Evolutionary conservation across 2,329 filamentous ascomycete species (phyloP).

Genomic region (Epicoccum nigrum): DNA sequence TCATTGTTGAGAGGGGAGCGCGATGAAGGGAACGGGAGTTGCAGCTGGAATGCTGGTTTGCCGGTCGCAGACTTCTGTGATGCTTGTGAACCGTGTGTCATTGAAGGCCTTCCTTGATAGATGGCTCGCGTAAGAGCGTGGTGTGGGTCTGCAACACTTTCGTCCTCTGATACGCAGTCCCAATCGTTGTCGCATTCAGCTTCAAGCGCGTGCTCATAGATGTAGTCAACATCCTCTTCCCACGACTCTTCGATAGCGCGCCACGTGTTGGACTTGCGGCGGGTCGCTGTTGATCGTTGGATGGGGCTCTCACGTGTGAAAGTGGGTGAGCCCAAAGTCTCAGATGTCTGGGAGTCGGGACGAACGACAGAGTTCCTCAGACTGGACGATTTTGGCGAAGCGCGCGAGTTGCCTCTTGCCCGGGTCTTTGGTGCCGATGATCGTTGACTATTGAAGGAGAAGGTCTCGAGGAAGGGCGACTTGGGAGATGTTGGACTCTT

Average conservation of each 20-base stretch:
- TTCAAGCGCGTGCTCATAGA: constrained; percentile 66
- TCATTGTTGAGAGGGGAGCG: constrained; percentile 35
- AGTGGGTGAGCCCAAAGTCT: constrained; percentile 53
- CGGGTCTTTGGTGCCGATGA: constrained; percentile 28
- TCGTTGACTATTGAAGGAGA: constrained; percentile 34
- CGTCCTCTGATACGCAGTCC: constrained; percentile 48
- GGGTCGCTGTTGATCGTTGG: constrained; percentile 26
- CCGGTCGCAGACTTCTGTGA: not conserved
- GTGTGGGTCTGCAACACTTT: constrained; percentile 45
- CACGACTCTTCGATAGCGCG: constrained; percentile 55
- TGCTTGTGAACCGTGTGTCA: not conserved
- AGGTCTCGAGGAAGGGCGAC: constrained; percentile 37
- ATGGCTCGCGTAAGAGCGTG: constrained; percentile 9
- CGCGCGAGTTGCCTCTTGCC: constrained; percentile 30
- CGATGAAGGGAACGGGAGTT: constrained; percentile 36
- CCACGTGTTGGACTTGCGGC: constrained; percentile 44
- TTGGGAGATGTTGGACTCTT: constrained; percentile 33
- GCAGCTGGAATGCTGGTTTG: constrained; percentile 12
- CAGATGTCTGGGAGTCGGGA: constrained; percentile 51
- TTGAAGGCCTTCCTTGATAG: constrained; percentile 5
- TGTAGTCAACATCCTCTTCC: constrained; percentile 69
- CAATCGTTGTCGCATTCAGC: constrained; percentile 67
- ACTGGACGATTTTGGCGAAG: constrained; percentile 31
- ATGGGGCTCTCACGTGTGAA: constrained; percentile 33
- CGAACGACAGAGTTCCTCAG: constrained; percentile 33